Base-by-base conservation (phyloP, 768 basidiomycete genomes). In the Crucibulum laeve region DNA sequence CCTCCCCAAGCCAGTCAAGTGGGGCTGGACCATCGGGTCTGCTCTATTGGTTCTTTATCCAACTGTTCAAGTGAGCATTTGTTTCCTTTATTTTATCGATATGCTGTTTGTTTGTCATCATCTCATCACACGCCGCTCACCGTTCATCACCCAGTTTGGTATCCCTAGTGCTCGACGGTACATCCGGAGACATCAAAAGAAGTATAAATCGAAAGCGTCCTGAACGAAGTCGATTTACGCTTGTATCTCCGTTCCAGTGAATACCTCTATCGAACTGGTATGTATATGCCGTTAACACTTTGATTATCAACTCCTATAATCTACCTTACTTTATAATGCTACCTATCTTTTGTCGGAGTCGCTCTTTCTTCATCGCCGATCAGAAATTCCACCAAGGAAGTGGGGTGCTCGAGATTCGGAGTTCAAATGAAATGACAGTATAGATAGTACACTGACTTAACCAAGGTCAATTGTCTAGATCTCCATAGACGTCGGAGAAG, bases 11-110 rank as follows among this genome's bases (percentile, higher is more conserved):
- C 48, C 54, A 42, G 84, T 91, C 47, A 79, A 75, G 63, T 73
- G 73, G 71, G 81, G 80, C 8, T 88, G 86, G 84, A 57, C 64
- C n/a, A 52, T 79, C 10, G 85, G 79, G 21, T 74, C 64, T 17
- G 56, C 57, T n/a, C 55, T 85, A 36, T 64, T 91, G 47, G 65
- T 84, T 14, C 56, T 85, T 41, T 91, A 91, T 70, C 87, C 89
- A 13, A 63, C 67, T 11, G 58, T 83, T 10, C 73, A 78, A 74
- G 87, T 87, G 53, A 58, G 80, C 60, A 13, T 38, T 25, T 32
- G 40, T 39, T 43, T 46, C 18, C 25, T 39, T 41, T 38, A 21
- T 10, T 28, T n/a, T 25, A 18, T 39, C 39, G 26, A 39, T 24
- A 38, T 37, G 36, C 18, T 37, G 36, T 26, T 30, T 13, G 17